Conservation (phyloP, 129 eudicot genomes). For the Tagetes patula region DNA sequence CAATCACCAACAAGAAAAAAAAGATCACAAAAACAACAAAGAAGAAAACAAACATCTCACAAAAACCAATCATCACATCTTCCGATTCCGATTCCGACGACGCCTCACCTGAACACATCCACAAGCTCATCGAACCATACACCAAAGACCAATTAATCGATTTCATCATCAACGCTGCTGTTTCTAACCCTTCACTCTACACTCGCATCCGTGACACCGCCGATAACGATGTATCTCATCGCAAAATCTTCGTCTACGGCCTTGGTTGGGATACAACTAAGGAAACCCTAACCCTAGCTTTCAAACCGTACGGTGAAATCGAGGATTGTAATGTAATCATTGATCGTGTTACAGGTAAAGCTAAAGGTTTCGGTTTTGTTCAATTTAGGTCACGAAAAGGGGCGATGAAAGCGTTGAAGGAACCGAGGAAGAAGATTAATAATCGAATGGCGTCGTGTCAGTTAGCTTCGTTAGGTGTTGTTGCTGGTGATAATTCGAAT, state of each 20-base stretch:
- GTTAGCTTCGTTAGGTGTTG: constrained; percentile 60
- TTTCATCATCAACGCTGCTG: constrained; percentile 49
- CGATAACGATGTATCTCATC: constrained; percentile 57
- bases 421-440: constrained; percentile 53
- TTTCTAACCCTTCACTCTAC: constrained; percentile 33
- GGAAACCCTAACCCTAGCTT: constrained; percentile 35
- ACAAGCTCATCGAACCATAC: constrained; percentile 64
- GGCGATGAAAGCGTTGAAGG: constrained; percentile 47
- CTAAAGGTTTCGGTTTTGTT: constrained; percentile 76
- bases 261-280: constrained; percentile 64
- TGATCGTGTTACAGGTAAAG: constrained; percentile 58
- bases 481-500: constrained; percentile 14
- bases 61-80: constrained; percentile 14
- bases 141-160: constrained; percentile 66
- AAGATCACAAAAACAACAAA: constrained; percentile 33
- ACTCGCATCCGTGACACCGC: constrained; percentile 47
- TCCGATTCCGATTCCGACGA: constrained; percentile 35
- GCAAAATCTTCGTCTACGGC: constrained; percentile 79
- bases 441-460: constrained; percentile 58
- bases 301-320: constrained; percentile 53
- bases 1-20: constrained; percentile 34
- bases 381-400: constrained; percentile 41
- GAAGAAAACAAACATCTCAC: not conserved
- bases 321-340: constrained; percentile 54
- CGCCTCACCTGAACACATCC: constrained; percentile 41